Conservation (phyloP, 495 filamentous ascomycete genomes). For the Terfezia boudieri region DNA sequence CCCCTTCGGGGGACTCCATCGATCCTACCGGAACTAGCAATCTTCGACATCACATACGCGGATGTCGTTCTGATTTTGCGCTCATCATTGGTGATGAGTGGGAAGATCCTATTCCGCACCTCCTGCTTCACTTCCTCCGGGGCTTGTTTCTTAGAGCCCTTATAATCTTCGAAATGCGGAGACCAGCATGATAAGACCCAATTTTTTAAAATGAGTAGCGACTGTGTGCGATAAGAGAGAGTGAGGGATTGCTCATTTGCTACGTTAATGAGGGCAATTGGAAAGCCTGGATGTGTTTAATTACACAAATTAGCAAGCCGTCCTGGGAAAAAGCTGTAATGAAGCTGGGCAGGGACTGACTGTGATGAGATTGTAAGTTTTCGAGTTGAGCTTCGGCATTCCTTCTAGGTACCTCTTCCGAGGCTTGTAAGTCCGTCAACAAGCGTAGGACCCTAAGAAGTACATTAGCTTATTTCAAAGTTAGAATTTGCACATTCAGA, state of each 20-base stretch:
- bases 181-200: slow-evolving; percentile 65
- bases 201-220: slow-evolving; percentile 54
- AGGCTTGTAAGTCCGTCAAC: slow-evolving; percentile 11
- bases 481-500: background rate
- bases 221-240: slow-evolving; percentile 55
- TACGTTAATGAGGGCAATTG: slow-evolving; percentile 54
- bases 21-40: slow-evolving; percentile 35
- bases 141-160: slow-evolving; percentile 36
- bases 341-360: slow-evolving; percentile 1
- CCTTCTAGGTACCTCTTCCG: slow-evolving; percentile 12
- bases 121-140: slow-evolving; percentile 47
- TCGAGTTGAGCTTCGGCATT: slow-evolving; percentile 17
- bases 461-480: slow-evolving; percentile 1
- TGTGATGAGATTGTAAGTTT: slow-evolving; percentile 9
- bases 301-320: background rate
- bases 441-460: slow-evolving; percentile 10
- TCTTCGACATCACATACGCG: slow-evolving; percentile 82
- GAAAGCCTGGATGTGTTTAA: slow-evolving; percentile 33
- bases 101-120: slow-evolving; percentile 44
- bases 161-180: slow-evolving; percentile 32
- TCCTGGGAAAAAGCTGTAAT: background rate
- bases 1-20: background rate
- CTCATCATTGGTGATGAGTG: slow-evolving; percentile 61
- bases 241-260: slow-evolving; percentile 47
- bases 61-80: slow-evolving; percentile 68